Conservation (phyloP, 345 rosid genomes). For the Boechera divaricarpa region DNA sequence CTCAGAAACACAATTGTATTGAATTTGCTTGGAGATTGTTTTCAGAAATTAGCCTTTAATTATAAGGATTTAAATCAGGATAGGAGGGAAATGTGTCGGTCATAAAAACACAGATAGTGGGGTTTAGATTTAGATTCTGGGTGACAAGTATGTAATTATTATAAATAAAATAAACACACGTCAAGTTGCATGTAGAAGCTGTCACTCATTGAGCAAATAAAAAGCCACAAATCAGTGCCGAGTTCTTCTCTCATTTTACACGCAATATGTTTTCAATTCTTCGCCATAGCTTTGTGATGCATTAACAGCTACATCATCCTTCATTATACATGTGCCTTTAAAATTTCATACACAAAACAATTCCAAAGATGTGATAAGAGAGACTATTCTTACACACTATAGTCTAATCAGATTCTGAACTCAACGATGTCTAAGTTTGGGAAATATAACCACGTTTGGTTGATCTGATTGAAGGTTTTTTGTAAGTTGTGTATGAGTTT, state of each 20-base stretch:
- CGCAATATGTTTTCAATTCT: conserved; percentile 23
- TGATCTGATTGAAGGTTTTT: background rate
- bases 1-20: conserved; percentile 2
- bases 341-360: no score
- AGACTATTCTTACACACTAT: background rate
- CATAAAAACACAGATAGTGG: conserved; percentile 40
- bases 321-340: no score
- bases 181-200: conserved; percentile 44
- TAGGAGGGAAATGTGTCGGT: conserved; percentile 45
- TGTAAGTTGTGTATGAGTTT: no score
- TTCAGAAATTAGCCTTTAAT: background rate
- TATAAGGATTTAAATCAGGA: conserved; percentile 18
- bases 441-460: no score
- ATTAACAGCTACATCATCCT: conserved; percentile 10
- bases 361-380: no score
- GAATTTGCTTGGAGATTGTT: conserved; percentile 4
- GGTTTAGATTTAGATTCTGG: conserved; percentile 3
- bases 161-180: conserved; percentile 3
- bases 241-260: conserved; percentile 41
- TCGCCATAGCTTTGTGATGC: conserved; percentile 25
- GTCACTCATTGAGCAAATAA: conserved; percentile 39
- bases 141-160: conserved; percentile 16
- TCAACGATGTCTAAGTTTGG: background rate
- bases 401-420: background rate
- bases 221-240: conserved; percentile 27